Evolutionary conservation across 2,329 filamentous ascomycete species (phyloP).

Genomic region (Domatiomyces catenatus): DNA sequence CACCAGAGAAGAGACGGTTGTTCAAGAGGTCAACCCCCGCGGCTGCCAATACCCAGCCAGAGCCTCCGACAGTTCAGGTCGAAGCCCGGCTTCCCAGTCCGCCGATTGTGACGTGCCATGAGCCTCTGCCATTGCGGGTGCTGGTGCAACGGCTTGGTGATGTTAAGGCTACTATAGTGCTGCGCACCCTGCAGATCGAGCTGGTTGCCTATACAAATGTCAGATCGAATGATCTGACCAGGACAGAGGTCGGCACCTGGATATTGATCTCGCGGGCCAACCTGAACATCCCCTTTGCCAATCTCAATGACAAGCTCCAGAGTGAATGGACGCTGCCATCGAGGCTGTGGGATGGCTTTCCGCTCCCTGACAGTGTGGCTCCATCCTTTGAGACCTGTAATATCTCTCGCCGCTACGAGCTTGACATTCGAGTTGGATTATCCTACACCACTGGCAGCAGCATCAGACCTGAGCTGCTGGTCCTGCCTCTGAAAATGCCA

Average conservation of each 20-base stretch:
- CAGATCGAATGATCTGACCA: constrained; percentile 57
- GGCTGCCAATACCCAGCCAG: constrained; percentile 8
- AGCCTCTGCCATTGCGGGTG: constrained; percentile 65
- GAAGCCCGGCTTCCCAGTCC: constrained; percentile 80
- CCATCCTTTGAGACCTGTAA: constrained; percentile 86
- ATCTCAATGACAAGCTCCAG: constrained; percentile 40
- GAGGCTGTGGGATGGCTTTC: constrained; percentile 51
- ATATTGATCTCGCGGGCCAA: constrained; percentile 57
- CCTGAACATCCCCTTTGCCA: constrained; percentile 55
- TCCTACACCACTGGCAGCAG: constrained; percentile 50
- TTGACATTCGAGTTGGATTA: constrained; percentile 68
- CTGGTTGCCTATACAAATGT: constrained; percentile 68
- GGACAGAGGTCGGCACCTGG: constrained; percentile 59
- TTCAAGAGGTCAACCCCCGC: constrained; percentile 34
- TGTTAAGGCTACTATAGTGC: constrained; percentile 52
- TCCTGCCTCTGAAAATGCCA: constrained; percentile 63
- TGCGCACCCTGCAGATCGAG: constrained; percentile 67
- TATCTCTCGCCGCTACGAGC: constrained; percentile 61
- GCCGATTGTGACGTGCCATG: constrained; percentile 75
- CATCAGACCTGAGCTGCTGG: constrained; percentile 52
- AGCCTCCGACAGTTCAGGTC: constrained; percentile 49
- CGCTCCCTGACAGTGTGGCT: constrained; percentile 70
- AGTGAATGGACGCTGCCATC: constrained; percentile 54
- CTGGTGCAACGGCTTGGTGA: constrained; percentile 62
- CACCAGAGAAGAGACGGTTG: constrained; percentile 38